These are phyloP conservation scores for Amphirosellinia nigrospora DNA, from an alignment of 495 filamentous ascomycete genomes.

Conservation along the genomic window DNA sequence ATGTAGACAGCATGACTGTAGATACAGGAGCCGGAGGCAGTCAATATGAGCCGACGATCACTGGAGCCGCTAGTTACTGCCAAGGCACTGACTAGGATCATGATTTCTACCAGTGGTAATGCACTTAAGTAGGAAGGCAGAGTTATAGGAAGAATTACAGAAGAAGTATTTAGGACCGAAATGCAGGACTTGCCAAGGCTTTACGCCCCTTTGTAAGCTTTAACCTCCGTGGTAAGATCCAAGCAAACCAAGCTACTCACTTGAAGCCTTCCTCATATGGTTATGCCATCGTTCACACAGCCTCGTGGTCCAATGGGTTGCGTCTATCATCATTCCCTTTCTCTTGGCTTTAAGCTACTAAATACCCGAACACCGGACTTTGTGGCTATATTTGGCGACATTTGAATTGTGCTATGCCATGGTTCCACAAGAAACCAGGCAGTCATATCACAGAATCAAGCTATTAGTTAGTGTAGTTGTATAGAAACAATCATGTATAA, in stretches of 20 bases:
- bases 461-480: neutral
- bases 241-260: neutral
- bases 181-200: constrained; percentile 19
- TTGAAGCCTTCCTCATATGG: constrained; percentile 20
- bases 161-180: constrained; percentile 17
- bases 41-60: neutral
- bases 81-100: neutral
- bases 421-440: neutral
- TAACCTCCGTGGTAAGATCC: neutral
- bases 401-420: constrained; percentile 5
- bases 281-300: constrained; percentile 12
- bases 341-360: constrained; percentile 5
- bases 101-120: neutral
- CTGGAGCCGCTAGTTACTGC: constrained; percentile 6
- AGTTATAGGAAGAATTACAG: neutral
- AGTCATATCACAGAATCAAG: neutral
- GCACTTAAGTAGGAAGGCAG: neutral
- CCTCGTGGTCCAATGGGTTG: neutral
- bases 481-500: constrained; percentile 15
- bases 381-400: constrained; percentile 15
- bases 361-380: constrained; percentile 1
- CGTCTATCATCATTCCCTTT: constrained; percentile 24
- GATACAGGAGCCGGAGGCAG: neutral
- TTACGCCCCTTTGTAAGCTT: neutral
- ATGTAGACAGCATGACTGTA: neutral